These are phyloP conservation scores for Tripterygium wilfordii DNA, from an alignment of 177 flowering plant genomes.

Conservation along the genomic window DNA sequence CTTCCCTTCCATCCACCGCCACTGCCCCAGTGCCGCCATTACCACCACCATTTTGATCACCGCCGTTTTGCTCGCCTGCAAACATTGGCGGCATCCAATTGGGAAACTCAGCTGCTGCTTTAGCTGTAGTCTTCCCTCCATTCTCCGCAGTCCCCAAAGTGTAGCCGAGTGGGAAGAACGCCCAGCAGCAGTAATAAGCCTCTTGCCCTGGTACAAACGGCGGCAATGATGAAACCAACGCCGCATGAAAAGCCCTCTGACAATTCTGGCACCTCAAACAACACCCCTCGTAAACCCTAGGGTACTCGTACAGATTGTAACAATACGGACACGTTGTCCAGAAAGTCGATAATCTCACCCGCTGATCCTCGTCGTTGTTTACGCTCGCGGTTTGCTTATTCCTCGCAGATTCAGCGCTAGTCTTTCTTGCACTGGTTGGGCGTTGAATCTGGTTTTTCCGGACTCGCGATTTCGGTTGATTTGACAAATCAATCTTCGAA, in stretches of 20 bases:
- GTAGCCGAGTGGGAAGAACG: slow-evolving; percentile 54
- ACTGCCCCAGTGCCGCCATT: too few species aligned
- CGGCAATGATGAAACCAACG: slow-evolving; percentile 30
- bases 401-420: background rate
- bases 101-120: slow-evolving; percentile 18
- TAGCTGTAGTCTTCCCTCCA: slow-evolving; percentile 6
- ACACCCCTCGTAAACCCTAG: slow-evolving; percentile 50
- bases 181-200: slow-evolving; percentile 68
- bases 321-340: slow-evolving; percentile 86
- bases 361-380: background rate
- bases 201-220: slow-evolving; percentile 53
- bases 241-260: slow-evolving; percentile 53
- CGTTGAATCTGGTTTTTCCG: slow-evolving; percentile 27
- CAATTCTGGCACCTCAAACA: slow-evolving; percentile 61
- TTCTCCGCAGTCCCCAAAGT: slow-evolving; percentile 2
- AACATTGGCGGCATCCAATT: slow-evolving; percentile 45
- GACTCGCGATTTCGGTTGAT: slow-evolving; percentile 30
- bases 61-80: too few species aligned
- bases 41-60: slow-evolving; percentile 3
- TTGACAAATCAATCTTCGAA: slow-evolving; percentile 30
- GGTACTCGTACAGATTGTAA: slow-evolving; percentile 57
- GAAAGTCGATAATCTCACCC: slow-evolving; percentile 24
- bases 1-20: too few species aligned
- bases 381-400: background rate
- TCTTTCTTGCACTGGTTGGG: background rate